Conservation (phyloP, 164 flowering plant genomes). For the Magnolia kwangsiensis region DNA sequence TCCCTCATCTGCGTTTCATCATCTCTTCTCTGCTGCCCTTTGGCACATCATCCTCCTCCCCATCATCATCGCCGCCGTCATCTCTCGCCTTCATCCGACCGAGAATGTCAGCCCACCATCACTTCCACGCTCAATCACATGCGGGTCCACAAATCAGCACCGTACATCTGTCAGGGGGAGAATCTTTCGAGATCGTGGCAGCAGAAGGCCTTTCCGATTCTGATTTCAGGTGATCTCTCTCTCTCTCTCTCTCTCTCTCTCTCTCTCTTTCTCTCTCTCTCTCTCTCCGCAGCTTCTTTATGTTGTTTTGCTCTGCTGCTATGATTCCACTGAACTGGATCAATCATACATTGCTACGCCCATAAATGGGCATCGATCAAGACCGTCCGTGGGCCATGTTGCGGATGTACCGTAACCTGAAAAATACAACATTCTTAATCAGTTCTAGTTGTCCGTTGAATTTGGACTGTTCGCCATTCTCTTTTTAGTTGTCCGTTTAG, state of each 20-base stretch:
- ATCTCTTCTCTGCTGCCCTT: neutral
- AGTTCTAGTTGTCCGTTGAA: no score
- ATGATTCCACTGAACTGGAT: no score
- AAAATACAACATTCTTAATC: no score
- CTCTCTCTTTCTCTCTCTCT: no score
- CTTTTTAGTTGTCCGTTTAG: no score
- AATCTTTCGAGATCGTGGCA: conserved; percentile 55
- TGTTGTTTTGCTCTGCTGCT: no score
- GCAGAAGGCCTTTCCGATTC: conserved; percentile 57
- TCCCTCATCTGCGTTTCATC: no score
- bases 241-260: neutral
- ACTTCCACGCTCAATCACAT: neutral
- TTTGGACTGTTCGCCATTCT: no score
- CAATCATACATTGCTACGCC: no score
- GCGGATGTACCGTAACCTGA: neutral
- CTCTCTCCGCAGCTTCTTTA: no score
- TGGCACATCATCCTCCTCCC: neutral
- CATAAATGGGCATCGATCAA: no score
- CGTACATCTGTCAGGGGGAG: conserved; percentile 42
- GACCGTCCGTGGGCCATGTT: neutral
- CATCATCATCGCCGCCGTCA: neutral
- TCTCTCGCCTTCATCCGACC: neutral
- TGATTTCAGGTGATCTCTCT: conserved; percentile 58
- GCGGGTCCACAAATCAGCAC: conserved; percentile 31
- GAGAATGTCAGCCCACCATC: conserved; percentile 8